Conservation (phyloP, 2,329 filamentous ascomycete species). For the Diaporthe longicolla region DNA sequence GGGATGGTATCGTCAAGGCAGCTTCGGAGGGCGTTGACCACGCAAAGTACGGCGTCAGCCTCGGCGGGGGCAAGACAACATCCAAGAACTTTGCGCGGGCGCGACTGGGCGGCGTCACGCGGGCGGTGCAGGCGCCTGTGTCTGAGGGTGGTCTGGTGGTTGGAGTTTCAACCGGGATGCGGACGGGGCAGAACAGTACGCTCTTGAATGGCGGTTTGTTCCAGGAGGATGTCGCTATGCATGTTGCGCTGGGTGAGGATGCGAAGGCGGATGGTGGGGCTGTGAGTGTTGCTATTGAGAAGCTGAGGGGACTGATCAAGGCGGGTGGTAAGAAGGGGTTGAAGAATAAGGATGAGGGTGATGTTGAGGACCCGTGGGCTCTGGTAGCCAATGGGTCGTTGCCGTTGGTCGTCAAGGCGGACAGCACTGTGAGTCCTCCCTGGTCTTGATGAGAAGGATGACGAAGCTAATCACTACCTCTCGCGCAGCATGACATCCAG, state of each 20-base stretch:
- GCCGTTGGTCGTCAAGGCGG: constrained; percentile 57
- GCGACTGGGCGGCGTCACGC: constrained; percentile 59
- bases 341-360: constrained; percentile 46
- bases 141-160: constrained; percentile 50
- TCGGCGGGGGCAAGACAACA: constrained; percentile 51
- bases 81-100: constrained; percentile 56
- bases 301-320: constrained; percentile 54
- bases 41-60: constrained; percentile 57
- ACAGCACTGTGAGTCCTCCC: constrained; percentile 52
- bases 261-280: constrained; percentile 49
- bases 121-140: constrained; percentile 57
- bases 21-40: constrained; percentile 49
- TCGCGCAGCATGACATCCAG: constrained; percentile 55
- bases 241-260: constrained; percentile 55
- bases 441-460: not conserved
- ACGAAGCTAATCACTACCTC: constrained; percentile 15
- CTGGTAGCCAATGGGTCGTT: constrained; percentile 54
- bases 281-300: constrained; percentile 48
- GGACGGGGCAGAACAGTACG: constrained; percentile 54
- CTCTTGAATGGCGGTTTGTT: constrained; percentile 59
- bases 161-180: constrained; percentile 60
- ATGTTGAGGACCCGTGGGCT: constrained; percentile 50
- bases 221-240: constrained; percentile 58
- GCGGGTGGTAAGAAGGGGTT: constrained; percentile 51
- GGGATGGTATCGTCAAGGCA: constrained; percentile 59